Percentiles rank a stretch among this genome's conserved stretches.
These are phyloP conservation scores for Starmerella powellii DNA, from an alignment of 805 yeast genomes.

Conservation along the genomic window DNA sequence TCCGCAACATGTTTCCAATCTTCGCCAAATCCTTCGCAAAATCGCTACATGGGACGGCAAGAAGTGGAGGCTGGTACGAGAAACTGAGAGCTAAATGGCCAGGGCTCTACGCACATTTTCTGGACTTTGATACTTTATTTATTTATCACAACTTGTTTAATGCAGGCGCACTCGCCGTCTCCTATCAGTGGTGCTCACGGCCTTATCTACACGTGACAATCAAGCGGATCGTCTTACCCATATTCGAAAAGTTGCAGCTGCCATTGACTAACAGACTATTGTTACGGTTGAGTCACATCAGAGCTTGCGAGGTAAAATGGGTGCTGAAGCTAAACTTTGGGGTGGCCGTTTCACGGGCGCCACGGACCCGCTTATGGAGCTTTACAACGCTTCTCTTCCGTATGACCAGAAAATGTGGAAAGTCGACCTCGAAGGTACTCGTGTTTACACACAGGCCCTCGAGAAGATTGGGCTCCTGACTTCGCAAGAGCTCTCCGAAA, in stretches of 20 bases:
- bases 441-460: slow-evolving; percentile 81
- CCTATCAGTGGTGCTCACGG: no score
- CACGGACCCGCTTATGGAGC: slow-evolving; percentile 93
- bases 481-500: slow-evolving; percentile 58
- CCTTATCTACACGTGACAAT: no score
- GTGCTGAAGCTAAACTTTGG: slow-evolving; percentile 65
- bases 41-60: slow-evolving; percentile 47
- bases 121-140: not conserved
- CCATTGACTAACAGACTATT: no score
- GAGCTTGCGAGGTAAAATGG: not conserved
- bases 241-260: no score
- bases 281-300: no score
- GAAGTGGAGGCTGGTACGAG: slow-evolving; percentile 5
- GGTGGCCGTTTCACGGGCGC: slow-evolving; percentile 97
- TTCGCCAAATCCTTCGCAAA: slow-evolving; percentile 56
- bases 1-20: slow-evolving; percentile 44
- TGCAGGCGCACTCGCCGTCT: no score
- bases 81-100: not conserved
- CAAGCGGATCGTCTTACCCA: no score
- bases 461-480: slow-evolving; percentile 65
- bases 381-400: slow-evolving; percentile 92
- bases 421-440: slow-evolving; percentile 89
- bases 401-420: slow-evolving; percentile 90
- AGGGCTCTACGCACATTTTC: no score
- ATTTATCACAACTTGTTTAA: no score